A percentile compares a stretch with the other conserved stretches of the same genome.
Conservation (phyloP, 352 stramenopile genomes). For the Globisporangium acanthophoron region DNA sequence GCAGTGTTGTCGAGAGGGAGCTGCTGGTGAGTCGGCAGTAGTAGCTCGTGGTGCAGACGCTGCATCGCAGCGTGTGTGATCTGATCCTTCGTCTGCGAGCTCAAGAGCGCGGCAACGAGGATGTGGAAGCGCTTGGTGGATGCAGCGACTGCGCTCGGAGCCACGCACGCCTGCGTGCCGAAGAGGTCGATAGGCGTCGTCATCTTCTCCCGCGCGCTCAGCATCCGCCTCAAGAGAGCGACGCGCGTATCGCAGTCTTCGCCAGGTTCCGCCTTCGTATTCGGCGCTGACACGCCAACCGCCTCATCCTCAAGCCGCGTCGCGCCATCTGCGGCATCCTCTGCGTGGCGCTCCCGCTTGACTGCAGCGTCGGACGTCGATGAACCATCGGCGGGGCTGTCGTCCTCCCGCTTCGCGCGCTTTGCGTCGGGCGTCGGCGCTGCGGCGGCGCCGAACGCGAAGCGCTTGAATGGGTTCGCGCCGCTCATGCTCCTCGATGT, state of each 20-base stretch:
- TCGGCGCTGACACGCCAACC: neutral
- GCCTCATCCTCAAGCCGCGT: neutral
- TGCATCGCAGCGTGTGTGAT: conserved; percentile 77
- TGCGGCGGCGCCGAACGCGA: conserved; percentile 31
- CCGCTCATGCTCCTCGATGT: neutral
- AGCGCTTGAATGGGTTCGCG: conserved; percentile 58
- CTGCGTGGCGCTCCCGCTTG: neutral
- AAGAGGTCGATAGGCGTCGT: conserved; percentile 56
- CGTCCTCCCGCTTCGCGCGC: conserved; percentile 8
- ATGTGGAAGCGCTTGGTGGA: conserved; percentile 86
- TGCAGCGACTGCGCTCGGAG: conserved; percentile 4
- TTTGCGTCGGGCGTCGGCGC: neutral
- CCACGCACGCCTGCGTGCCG: conserved; percentile 62
- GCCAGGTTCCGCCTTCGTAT: neutral
- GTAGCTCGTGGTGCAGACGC: conserved; percentile 51
- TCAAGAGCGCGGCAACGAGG: conserved; percentile 95
- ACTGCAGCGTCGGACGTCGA: neutral
- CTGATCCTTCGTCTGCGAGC: conserved; percentile 96
- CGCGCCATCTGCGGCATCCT: neutral
- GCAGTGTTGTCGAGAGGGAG: neutral
- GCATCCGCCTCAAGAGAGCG: conserved; percentile 30
- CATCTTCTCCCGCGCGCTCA: conserved; percentile 27
- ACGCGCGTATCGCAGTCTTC: conserved; percentile 13
- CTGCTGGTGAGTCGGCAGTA: conserved; percentile 9
- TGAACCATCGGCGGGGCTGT: no score